A percentile compares a stretch with the other conserved stretches of the same genome.
Evolutionary conservation across 257 asterid genomes (phyloP).

Genomic region (Verbascum thapsus): DNA sequence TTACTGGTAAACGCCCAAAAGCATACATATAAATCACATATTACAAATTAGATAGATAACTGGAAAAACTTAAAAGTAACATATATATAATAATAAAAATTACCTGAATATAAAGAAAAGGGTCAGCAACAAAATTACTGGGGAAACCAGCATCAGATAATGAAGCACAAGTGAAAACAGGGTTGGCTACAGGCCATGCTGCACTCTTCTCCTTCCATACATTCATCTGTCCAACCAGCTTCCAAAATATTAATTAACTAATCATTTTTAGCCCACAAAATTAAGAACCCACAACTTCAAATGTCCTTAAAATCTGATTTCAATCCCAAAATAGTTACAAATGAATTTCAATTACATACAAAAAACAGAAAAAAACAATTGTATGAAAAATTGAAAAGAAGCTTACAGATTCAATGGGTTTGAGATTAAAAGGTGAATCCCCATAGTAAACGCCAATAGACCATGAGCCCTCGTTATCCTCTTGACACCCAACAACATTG

Average conservation of each 20-base stretch:
- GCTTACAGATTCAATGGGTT: constrained; percentile 88
- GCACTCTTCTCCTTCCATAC: constrained; percentile 65
- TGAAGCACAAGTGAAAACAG: constrained; percentile 89
- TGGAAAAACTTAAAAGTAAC: neutral
- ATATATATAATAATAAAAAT: neutral
- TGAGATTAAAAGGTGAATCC: constrained; percentile 85
- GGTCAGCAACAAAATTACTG: constrained; percentile 95
- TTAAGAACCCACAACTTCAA: neutral
- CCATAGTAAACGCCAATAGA: constrained; percentile 87
- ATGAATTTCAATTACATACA: constrained; percentile 11
- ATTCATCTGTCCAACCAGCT: constrained; percentile 61
- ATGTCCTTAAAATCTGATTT: constrained; percentile 18
- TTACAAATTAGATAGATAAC: neutral
- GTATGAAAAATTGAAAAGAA: neutral
- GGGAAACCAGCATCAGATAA: constrained; percentile 83
- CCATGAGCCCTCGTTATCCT: constrained; percentile 96
- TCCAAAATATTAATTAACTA: constrained; percentile 14
- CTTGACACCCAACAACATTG: constrained; percentile 59
- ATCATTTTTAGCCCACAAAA: neutral
- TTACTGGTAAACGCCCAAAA: too few species aligned
- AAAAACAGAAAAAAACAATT: neutral
- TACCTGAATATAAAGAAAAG: constrained; percentile 81
- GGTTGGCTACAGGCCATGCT: constrained; percentile 98
- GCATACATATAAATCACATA: too few species aligned
- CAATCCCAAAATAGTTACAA: constrained; percentile 4